Base-by-base conservation (phyloP, 495 filamentous ascomycete species). In the Penicillium subrubescens region DNA sequence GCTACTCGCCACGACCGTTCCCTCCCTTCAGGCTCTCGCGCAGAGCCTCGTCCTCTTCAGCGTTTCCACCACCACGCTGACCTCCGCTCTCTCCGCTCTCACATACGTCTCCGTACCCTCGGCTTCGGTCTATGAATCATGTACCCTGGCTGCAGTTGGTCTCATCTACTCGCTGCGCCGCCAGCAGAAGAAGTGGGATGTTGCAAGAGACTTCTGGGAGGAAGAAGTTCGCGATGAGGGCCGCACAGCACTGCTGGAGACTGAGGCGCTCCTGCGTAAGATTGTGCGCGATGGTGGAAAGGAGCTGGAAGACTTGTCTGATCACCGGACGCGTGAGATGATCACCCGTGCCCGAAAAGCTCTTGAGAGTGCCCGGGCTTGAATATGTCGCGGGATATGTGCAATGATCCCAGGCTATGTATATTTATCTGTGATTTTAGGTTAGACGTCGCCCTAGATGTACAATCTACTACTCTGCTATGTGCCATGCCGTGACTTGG, bases 181-280 rank as follows among this genome's bases (percentile, higher is more conserved):
- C 23, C 82, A 97, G 79, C 94, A 97, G 75, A 87, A 75, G 66
- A 79, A 85, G 67, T 98, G 94, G 94, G 90, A 93, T 63, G 73
- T 68, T 8, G 90, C 89, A 12, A 84, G 89, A 41, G 75, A 67
- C 8, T 86, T 82, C 66, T 98, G 92, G 89, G 87, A 93, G 71
- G 86, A 81, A 5, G 87, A 90, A 68, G 85, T 97, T 11, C 84
- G 88, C 64, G 94, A 97, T 70, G 88, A 91, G 63, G 95, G 93
- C 8, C 83, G 93, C 59, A 86, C 84, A 56, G 88, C 90, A 5
- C 76, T 97, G 54, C 83, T 84, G 59, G 82, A 85, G 31, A 87
- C 87, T 1, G 95, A 99, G 75, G 77, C 82, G 29, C 82, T 81
- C 21, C 78, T 94, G 48, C 83, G 81, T 43, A 72, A 79, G 53